Evolutionary conservation across 2,329 filamentous ascomycete species (phyloP), one percentile per base, ranked within the genome.

Genomic region (Hypoxylon sp.): DNA sequence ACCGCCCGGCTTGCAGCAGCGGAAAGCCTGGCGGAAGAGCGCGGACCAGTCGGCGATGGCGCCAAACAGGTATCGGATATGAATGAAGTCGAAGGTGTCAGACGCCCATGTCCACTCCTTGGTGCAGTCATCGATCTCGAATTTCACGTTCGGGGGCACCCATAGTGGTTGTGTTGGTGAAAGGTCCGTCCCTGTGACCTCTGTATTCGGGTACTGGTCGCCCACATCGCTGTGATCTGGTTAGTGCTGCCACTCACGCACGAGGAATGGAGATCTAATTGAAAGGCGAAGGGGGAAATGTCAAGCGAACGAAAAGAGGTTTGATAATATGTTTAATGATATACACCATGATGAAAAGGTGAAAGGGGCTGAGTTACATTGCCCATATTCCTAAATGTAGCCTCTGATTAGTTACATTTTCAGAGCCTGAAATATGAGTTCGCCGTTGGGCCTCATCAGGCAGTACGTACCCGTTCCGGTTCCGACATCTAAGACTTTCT

Each of bases 111-210:
- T 87, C 78, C 78, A 81, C 1, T 76, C 74, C 32, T 75, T 81
- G 71, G 86, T 85, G 41, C 85, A 84, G 70, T 90, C 87, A 73
- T 90, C 88, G 46, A 90, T 83, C 67, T 88, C 82, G 68, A 90
- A 90, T 68, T 85, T 83, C 41, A 89, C 84, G 70, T 90, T 90
- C 46, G 82, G 81, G 3, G 87, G 87, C 3, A 88, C 83, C 75
- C 79, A 85, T 14, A 78, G 78, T 2, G 86, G 86, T 63, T 88
- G 87, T 11, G 87, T 86, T 0, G 87, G 85, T 11, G 84, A 87
- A 1, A 88, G 78, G 68, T 89, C 86, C 5, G 85, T 83, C 8
- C 86, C 87, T 32, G 82, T 81, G 3, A 77, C 85, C 77, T 74
- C 79, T 37, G 76, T 81, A 55, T 80, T 74, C 21, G 84, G 83